A percentile compares a stretch with the other conserved stretches of the same genome.
Conservation (phyloP, 2,329 filamentous ascomycete species). For the Fusarium chaquense region DNA sequence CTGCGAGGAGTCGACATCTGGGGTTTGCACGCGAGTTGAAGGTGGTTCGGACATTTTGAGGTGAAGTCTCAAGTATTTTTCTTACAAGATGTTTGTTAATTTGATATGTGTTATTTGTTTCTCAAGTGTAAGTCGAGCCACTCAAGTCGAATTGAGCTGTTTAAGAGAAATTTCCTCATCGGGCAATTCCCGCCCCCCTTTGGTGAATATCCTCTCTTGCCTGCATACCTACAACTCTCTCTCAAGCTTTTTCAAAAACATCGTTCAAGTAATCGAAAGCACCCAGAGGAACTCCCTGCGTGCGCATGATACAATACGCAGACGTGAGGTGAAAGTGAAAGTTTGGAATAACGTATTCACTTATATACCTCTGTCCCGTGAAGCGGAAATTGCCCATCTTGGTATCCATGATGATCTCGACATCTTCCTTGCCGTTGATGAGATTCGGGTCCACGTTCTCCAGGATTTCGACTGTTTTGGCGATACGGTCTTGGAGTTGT, state of each 20-base stretch:
- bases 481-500: conserved; percentile 48
- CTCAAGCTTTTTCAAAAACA: conserved; percentile 41
- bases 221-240: conserved; percentile 32
- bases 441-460: conserved; percentile 44
- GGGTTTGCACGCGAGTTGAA: conserved; percentile 23
- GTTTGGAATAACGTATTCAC: conserved; percentile 64
- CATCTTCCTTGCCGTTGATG: conserved; percentile 42
- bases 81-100: neutral
- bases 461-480: conserved; percentile 46
- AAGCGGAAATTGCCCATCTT: conserved; percentile 46
- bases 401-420: conserved; percentile 44
- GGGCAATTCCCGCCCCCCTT: conserved; percentile 46
- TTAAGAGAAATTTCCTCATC: conserved; percentile 38
- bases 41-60: conserved; percentile 34
- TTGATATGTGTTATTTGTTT: neutral
- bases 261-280: conserved; percentile 65
- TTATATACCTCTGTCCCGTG: conserved; percentile 56
- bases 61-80: neutral
- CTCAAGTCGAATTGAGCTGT: neutral
- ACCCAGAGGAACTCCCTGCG: conserved; percentile 68
- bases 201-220: conserved; percentile 42
- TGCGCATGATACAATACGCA: conserved; percentile 68
- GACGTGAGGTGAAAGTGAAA: conserved; percentile 70
- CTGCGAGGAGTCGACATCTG: conserved; percentile 27
- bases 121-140: neutral